Conservation (phyloP, 495 filamentous ascomycete genomes). For the Antarctomyces pellizariae region DNA sequence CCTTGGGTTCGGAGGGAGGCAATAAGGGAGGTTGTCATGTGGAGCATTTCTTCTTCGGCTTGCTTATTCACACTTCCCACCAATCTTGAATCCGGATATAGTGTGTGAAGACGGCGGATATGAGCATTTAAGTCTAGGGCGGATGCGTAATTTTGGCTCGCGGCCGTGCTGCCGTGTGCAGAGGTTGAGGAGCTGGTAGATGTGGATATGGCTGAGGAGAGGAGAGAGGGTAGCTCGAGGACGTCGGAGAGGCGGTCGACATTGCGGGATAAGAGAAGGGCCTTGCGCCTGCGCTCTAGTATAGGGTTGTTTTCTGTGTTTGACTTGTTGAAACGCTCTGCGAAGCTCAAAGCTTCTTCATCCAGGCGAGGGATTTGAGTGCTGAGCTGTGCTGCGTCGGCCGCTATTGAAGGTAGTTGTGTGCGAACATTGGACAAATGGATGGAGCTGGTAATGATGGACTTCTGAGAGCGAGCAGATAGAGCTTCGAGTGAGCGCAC, state of each 20-base stretch:
- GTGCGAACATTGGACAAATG: constrained; percentile 47
- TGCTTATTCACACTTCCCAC: constrained; percentile 49
- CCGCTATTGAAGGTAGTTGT: constrained; percentile 41
- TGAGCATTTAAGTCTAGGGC: constrained; percentile 86
- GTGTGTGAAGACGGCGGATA: constrained; percentile 60
- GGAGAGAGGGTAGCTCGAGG: constrained; percentile 69
- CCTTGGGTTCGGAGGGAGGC: constrained; percentile 46
- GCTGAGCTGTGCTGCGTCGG: constrained; percentile 38
- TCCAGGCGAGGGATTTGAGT: constrained; percentile 60
- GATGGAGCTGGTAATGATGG: constrained; percentile 58
- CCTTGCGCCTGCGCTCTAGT: constrained; percentile 53
- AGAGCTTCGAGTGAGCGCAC: constrained; percentile 69
- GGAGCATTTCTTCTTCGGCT: constrained; percentile 71
- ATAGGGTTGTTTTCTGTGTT: constrained; percentile 43
- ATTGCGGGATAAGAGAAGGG: constrained; percentile 69
- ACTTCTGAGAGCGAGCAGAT: constrained; percentile 76
- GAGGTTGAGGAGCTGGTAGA: constrained; percentile 22
- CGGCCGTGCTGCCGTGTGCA: constrained; percentile 26
- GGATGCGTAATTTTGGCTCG: constrained; percentile 51
- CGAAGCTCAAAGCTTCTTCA: constrained; percentile 52
- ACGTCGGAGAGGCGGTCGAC: constrained; percentile 79
- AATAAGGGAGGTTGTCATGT: constrained; percentile 73
- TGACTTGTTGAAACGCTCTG: constrained; percentile 60
- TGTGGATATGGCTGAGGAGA: constrained; percentile 50
- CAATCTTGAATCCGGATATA: constrained; percentile 60